Percentiles rank a stretch among this genome's conserved stretches.
phyloP scores from a whole-genome alignment of 73 alveolate species.

The Halteria grandinella region DNA sequence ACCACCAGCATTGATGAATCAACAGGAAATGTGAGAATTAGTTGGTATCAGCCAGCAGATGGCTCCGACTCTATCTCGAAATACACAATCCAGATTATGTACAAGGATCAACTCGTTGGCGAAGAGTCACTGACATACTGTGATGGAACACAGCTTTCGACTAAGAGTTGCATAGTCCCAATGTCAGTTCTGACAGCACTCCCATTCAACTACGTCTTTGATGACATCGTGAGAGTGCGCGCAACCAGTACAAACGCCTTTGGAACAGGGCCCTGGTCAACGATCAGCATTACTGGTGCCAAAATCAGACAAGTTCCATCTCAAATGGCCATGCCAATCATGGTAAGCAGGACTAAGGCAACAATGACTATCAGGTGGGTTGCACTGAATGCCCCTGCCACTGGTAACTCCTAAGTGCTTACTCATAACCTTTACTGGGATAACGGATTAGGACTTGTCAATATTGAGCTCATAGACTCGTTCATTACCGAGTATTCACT shows the following conservation, averaged over 20 bases:
- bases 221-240: background rate
- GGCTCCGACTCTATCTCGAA: constrained; percentile 38
- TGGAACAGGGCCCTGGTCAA: constrained; percentile 33
- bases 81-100: constrained; percentile 32
- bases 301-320: background rate
- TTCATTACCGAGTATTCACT: background rate
- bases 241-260: constrained; percentile 22
- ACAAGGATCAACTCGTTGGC: background rate
- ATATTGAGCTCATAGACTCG: no score
- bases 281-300: constrained; percentile 40
- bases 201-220: background rate
- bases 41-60: constrained; percentile 40
- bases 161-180: constrained; percentile 37
- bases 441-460: no score
- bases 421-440: constrained; percentile 61
- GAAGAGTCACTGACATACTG: no score
- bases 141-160: no score
- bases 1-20: constrained; percentile 9
- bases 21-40: constrained; percentile 21
- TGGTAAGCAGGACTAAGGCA: constrained; percentile 18
- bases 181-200: constrained; percentile 25
- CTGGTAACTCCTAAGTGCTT: constrained; percentile 44
- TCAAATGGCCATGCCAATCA: background rate
- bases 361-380: constrained; percentile 38
- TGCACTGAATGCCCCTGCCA: constrained; percentile 28